These are phyloP conservation scores for Aristolochia californica DNA, from an alignment of 164 flowering plant genomes.

Conservation along the genomic window DNA sequence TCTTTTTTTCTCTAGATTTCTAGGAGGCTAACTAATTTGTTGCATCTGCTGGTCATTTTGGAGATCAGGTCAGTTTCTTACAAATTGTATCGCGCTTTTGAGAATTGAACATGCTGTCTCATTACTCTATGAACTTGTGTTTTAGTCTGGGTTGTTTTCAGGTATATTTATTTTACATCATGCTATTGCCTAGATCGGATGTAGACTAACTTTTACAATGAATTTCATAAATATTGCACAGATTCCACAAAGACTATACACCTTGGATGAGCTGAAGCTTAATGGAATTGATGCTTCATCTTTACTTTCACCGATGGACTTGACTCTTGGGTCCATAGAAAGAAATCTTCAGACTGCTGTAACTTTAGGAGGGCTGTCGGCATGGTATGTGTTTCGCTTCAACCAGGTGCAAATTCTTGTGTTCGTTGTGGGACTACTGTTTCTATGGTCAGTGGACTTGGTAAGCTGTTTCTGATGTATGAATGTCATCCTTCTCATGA, in stretches of 20 bases:
- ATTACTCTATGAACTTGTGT: too few relatives aligned
- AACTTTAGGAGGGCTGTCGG: slow-evolving; percentile 43
- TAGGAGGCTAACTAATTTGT: too few relatives aligned
- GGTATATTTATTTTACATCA: too few relatives aligned
- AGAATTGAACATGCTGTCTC: too few relatives aligned
- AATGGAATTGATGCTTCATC: slow-evolving; percentile 69
- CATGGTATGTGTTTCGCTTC: slow-evolving; percentile 48
- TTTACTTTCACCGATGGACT: slow-evolving; percentile 65
- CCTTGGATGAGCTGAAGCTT: slow-evolving; percentile 73
- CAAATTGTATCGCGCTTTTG: too few relatives aligned
- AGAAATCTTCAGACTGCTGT: slow-evolving; percentile 67
- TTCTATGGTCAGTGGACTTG: slow-evolving; percentile 63
- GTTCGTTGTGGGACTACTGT: slow-evolving; percentile 55
- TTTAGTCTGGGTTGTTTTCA: too few relatives aligned
- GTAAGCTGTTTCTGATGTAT: slow-evolving; percentile 23
- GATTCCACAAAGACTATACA: slow-evolving; percentile 81
- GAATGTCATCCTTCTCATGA: neutral
- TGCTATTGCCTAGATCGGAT: too few relatives aligned
- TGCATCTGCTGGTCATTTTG: too few relatives aligned
- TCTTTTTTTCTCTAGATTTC: too few relatives aligned
- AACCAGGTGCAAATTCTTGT: slow-evolving; percentile 41
- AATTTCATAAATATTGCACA: slow-evolving; percentile 9
- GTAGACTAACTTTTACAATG: neutral
- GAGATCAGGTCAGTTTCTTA: too few relatives aligned
- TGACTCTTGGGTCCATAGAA: slow-evolving; percentile 64